These are phyloP conservation scores for Cryptococcus floricola DNA, from an alignment of 1,284 basidiomycete genomes.

Conservation along the genomic window DNA sequence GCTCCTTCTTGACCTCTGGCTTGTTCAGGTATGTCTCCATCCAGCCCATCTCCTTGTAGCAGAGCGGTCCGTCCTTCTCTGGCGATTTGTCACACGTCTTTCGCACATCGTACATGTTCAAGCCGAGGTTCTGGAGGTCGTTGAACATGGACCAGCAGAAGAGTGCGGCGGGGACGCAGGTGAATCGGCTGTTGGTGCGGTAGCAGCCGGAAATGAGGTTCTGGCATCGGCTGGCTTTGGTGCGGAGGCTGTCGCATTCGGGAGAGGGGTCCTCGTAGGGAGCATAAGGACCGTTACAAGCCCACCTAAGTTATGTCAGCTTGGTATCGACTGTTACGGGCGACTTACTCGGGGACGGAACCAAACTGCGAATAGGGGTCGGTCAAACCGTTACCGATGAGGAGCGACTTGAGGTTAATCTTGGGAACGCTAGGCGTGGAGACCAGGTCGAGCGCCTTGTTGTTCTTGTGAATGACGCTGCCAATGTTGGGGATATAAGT, in stretches of 20 bases:
- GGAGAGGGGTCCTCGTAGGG: constrained; percentile 41
- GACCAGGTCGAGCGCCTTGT: constrained; percentile 52
- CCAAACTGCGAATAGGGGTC: constrained; percentile 72
- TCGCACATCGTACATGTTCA: constrained; percentile 74
- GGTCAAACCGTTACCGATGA: constrained; percentile 64
- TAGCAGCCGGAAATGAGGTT: constrained; percentile 49
- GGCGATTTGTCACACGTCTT: constrained; percentile 60
- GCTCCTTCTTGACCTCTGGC: constrained; percentile 63
- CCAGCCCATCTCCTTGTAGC: constrained; percentile 73
- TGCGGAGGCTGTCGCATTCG: constrained; percentile 36
- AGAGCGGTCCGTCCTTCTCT: constrained; percentile 60
- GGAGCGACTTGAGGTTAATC: constrained; percentile 71
- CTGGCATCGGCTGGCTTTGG: constrained; percentile 42
- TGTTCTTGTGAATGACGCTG: constrained; percentile 65
- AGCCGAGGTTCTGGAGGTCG: constrained; percentile 52
- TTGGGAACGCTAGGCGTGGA: constrained; percentile 45
- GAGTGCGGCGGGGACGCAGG: constrained; percentile 56
- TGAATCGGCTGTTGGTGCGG: constrained; percentile 50
- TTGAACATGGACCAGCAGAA: constrained; percentile 54
- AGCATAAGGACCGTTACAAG: constrained; percentile 38
- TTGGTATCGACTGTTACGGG: neutral
- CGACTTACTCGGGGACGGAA: constrained; percentile 64
- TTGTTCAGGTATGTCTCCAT: constrained; percentile 75
- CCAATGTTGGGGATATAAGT: constrained; percentile 71
- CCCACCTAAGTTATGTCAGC: constrained; percentile 49